A percentile compares a stretch with the other conserved stretches of the same genome.
Conservation (phyloP, 768 basidiomycete genomes). For the Pisolithus orientalis region DNA sequence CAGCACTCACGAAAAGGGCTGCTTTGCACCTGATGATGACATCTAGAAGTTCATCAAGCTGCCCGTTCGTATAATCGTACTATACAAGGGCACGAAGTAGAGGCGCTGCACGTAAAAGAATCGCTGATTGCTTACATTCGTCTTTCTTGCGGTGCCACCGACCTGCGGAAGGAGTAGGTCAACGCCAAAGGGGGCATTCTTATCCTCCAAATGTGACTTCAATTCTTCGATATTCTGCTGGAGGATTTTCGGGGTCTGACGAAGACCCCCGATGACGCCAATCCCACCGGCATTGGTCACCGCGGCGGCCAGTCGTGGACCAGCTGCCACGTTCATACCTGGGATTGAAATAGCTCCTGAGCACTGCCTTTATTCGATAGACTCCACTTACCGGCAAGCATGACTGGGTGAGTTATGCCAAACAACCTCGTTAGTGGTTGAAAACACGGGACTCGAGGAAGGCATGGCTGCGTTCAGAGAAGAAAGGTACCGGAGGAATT, state of each 20-base stretch:
- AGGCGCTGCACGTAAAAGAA: neutral
- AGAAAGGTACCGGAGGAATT: neutral
- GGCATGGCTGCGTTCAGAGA: constrained; percentile 42
- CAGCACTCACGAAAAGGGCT: constrained; percentile 75
- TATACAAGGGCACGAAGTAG: constrained; percentile 9
- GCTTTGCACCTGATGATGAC: constrained; percentile 71
- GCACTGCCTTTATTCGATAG: neutral
- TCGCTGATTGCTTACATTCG: constrained; percentile 44
- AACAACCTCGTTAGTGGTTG: constrained; percentile 73
- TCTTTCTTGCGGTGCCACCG: constrained; percentile 78
- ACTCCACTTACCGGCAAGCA: constrained; percentile 56
- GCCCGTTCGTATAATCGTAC: constrained; percentile 75
- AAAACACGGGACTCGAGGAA: constrained; percentile 57
- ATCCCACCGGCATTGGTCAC: constrained; percentile 91
- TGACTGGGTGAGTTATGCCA: constrained; percentile 75
- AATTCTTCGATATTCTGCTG: constrained; percentile 63
- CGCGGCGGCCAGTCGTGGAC: constrained; percentile 77
- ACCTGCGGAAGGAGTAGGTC: constrained; percentile 81
- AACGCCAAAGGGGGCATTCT: constrained; percentile 73
- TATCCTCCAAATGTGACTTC: constrained; percentile 68
- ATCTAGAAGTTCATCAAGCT: constrained; percentile 70
- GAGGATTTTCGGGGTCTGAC: constrained; percentile 67
- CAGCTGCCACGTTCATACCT: constrained; percentile 80
- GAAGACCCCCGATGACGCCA: constrained; percentile 83
- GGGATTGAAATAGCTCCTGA: neutral